These are phyloP conservation scores for Sphaerostilbella broomeana DNA, from an alignment of 2,329 filamentous ascomycete species.

Conservation along the genomic window DNA sequence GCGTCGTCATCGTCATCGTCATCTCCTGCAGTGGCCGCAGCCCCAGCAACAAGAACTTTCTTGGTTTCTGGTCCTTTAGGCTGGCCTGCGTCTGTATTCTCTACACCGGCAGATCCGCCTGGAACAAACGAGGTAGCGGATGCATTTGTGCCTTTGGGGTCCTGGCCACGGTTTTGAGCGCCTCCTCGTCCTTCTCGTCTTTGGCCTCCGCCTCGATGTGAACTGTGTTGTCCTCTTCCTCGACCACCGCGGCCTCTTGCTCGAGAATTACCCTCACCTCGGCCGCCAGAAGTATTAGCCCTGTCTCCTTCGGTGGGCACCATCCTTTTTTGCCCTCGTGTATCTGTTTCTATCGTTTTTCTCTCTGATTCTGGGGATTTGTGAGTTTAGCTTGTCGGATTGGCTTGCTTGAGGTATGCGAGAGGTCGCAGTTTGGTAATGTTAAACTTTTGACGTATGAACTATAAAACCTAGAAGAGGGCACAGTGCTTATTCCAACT, in stretches of 20 bases:
- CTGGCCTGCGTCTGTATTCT: no score
- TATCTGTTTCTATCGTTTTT: no score
- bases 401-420: no score
- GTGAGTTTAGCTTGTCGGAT: no score
- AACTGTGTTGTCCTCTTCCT: conserved; percentile 28
- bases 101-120: conserved; percentile 27
- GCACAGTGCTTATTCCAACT: no score
- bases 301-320: conserved; percentile 3
- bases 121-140: conserved; percentile 18
- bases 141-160: conserved; percentile 22
- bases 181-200: conserved; percentile 25
- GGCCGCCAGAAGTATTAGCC: conserved; percentile 15
- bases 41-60: conserved; percentile 24
- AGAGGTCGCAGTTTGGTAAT: no score
- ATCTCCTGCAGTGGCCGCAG: conserved; percentile 21
- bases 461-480: no score
- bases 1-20: conserved; percentile 52
- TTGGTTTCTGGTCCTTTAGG: background rate
- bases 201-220: conserved; percentile 27
- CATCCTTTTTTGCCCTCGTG: conserved; percentile 2
- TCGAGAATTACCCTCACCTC: conserved; percentile 28
- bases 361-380: no score
- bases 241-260: conserved; percentile 36
- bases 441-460: no score
- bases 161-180: conserved; percentile 28